Evolutionary conservation across 805 yeast species (phyloP).

Genomic region (Kuraishia hungarica): DNA sequence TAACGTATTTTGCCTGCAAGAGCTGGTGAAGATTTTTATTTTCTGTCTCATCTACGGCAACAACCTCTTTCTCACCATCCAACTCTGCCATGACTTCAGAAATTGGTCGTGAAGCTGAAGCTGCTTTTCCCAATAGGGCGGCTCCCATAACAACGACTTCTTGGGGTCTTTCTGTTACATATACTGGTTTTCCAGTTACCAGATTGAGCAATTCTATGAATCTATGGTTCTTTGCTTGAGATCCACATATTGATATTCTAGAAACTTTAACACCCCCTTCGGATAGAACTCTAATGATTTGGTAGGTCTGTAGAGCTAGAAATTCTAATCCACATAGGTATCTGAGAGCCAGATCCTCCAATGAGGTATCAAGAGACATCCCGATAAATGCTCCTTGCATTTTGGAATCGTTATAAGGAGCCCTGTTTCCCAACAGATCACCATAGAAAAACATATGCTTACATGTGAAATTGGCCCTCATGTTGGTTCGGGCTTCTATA

Average conservation of each 20-base stretch:
- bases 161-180: constrained; percentile 1
- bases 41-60: too few species aligned
- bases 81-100: background rate
- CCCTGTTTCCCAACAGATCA: constrained; percentile 49
- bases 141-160: constrained; percentile 4
- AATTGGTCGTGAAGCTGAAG: background rate
- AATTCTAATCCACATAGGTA: constrained; percentile 43
- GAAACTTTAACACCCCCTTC: constrained; percentile 15
- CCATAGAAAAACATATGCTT: constrained; percentile 39
- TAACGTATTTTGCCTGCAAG: constrained; percentile 15
- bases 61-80: background rate
- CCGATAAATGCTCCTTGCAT: constrained; percentile 44
- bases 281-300: constrained; percentile 25
- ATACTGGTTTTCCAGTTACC: constrained; percentile 11
- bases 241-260: constrained; percentile 38
- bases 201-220: constrained; percentile 24
- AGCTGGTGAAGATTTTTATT: constrained; percentile 7
- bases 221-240: constrained; percentile 40
- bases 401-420: constrained; percentile 41
- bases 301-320: constrained; percentile 39
- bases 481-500: background rate
- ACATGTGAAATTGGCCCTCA: constrained; percentile 17
- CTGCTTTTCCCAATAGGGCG: constrained; percentile 2
- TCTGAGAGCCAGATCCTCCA: constrained; percentile 26
- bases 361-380: constrained; percentile 28